Conservation (phyloP, 2,329 filamentous ascomycete genomes). For the Fusarium napiforme region DNA sequence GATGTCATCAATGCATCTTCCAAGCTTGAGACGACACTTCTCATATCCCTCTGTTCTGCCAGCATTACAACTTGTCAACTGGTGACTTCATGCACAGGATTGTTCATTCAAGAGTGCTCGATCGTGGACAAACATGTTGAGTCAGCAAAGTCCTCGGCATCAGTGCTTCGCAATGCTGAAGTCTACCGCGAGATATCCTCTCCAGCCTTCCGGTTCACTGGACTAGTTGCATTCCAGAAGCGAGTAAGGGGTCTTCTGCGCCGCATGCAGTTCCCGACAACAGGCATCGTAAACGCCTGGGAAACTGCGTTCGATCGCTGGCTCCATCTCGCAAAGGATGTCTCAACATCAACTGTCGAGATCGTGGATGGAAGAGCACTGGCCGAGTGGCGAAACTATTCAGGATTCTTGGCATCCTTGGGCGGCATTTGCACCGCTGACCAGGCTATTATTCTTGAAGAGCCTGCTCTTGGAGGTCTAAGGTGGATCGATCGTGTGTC, state of each 20-base stretch:
- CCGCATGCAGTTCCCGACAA: slow-evolving; percentile 69
- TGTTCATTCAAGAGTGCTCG: slow-evolving; percentile 71
- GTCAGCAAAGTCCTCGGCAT: slow-evolving; percentile 60
- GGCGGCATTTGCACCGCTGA: slow-evolving; percentile 73
- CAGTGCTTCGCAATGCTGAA: slow-evolving; percentile 69
- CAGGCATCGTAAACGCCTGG: slow-evolving; percentile 76
- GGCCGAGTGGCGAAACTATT: slow-evolving; percentile 75
- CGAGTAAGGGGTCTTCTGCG: slow-evolving; percentile 69
- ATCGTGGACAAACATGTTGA: slow-evolving; percentile 64
- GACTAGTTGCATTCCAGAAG: slow-evolving; percentile 76
- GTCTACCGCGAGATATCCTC: slow-evolving; percentile 72
- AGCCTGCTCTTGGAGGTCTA: slow-evolving; percentile 65
- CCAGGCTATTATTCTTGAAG: slow-evolving; percentile 66
- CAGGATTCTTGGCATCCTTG: slow-evolving; percentile 74
- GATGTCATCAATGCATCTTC: slow-evolving; percentile 64
- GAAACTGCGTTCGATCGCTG: slow-evolving; percentile 73
- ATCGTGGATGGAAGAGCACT: slow-evolving; percentile 65
- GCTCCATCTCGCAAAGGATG: slow-evolving; percentile 71
- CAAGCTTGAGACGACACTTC: slow-evolving; percentile 70
- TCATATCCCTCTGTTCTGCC: slow-evolving; percentile 72
- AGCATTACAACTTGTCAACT: slow-evolving; percentile 73
- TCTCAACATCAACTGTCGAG: slow-evolving; percentile 64
- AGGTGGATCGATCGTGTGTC: slow-evolving; percentile 73
- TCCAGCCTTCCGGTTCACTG: slow-evolving; percentile 72
- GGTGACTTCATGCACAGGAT: slow-evolving; percentile 69